These are phyloP conservation scores for Gaertneriomyces semiglobifer DNA, from an alignment of 192 early-diverging fungal genomes.

Conservation along the genomic window DNA sequence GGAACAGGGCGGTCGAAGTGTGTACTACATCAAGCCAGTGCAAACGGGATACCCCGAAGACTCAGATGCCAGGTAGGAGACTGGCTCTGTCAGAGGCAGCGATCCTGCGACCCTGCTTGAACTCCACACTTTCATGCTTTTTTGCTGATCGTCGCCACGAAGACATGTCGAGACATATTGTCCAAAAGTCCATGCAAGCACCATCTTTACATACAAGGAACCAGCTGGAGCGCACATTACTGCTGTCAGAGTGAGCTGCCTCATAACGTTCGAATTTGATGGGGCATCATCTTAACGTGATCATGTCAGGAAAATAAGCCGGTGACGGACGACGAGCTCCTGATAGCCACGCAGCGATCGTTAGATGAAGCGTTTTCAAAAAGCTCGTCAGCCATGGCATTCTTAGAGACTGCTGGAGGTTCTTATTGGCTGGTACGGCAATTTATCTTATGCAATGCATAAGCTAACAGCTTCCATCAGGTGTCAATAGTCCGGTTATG, in stretches of 20 bases:
- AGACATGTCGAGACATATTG: conserved; percentile 60
- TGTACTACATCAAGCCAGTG: conserved; percentile 75
- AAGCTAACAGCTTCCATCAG: conserved; percentile 25
- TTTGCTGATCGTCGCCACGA: not conserved
- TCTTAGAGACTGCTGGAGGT: conserved; percentile 82
- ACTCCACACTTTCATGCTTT: not conserved
- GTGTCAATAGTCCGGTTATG: conserved; percentile 70
- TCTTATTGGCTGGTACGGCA: not conserved
- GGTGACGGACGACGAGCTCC: conserved; percentile 29
- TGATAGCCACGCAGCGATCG: conserved; percentile 18
- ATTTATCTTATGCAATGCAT: conserved; percentile 11
- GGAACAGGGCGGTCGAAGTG: conserved; percentile 27
- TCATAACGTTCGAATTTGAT: not conserved
- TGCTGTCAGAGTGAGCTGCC: conserved; percentile 30
- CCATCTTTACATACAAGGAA: conserved; percentile 65
- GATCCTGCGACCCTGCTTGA: not conserved
- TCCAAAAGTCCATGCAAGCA: conserved; percentile 37
- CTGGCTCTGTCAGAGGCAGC: not conserved
- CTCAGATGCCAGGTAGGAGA: conserved; percentile 62
- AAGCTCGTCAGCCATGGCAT: conserved; percentile 22
- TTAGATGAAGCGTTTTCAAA: conserved; percentile 13
- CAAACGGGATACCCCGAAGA: conserved; percentile 80
- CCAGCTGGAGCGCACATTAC: conserved; percentile 76
- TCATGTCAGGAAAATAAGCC: conserved; percentile 30
- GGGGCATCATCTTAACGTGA: conserved; percentile 1